Evolutionary conservation across 306 rosid genomes (phyloP).

Genomic region (Vigna trinervia): DNA sequence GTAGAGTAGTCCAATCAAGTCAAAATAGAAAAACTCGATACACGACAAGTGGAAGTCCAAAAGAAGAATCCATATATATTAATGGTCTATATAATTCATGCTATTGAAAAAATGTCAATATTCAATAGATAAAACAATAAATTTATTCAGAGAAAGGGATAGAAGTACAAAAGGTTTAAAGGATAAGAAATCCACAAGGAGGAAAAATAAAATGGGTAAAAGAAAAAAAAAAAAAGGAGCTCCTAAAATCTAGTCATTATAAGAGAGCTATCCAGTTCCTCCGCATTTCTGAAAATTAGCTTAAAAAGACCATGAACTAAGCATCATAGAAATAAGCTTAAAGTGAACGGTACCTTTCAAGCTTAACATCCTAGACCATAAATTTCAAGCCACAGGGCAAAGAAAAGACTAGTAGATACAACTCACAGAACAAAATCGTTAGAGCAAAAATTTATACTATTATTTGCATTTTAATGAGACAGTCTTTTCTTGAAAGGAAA

Average conservation of each 20-base stretch:
- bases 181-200: not conserved
- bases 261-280: constrained; percentile 1
- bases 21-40: constrained; percentile 24
- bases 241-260: not conserved
- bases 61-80: not conserved
- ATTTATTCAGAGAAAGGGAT: not conserved
- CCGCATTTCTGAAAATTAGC: not conserved
- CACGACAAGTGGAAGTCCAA: constrained; percentile 2
- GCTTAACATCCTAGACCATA: constrained; percentile 27
- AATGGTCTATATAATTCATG: not conserved
- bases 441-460: not conserved
- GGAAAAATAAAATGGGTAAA: not conserved
- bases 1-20: constrained; percentile 38
- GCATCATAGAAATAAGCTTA: not conserved
- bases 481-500: not conserved
- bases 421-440: not conserved
- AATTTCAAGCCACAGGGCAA: constrained; percentile 22
- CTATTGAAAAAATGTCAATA: not conserved
- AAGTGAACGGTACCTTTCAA: constrained; percentile 1
- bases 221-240: not conserved
- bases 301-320: not conserved
- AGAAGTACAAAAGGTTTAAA: constrained; percentile 4
- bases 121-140: not conserved
- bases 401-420: constrained; percentile 31
- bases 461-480: not conserved